Evolutionary conservation across 1,284 basidiomycete genomes (phyloP), one percentile per base, ranked within the genome.

Genomic region (Leccinum griseonigrum): DNA sequence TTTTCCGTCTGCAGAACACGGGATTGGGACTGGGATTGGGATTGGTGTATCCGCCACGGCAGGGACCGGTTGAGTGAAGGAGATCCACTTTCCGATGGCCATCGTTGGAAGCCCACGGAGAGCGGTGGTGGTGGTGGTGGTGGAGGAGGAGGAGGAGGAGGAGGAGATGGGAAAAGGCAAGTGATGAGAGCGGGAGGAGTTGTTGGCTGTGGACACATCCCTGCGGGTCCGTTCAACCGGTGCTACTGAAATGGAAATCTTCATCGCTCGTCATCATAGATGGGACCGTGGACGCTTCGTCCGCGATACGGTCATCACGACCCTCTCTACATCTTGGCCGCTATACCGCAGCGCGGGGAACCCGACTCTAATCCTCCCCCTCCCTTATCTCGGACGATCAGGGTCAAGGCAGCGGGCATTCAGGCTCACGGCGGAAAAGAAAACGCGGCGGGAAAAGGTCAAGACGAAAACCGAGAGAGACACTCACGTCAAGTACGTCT

Each of bases 1-100:
- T 80, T 92, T 92, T 63, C 83, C 83, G 75, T 91, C 89, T 62
- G 90, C 84, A 28, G 68, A 63, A 28, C 84, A 79, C 54, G 79
- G 78, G 64, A 79, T 69, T 54, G 78, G 75, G 48, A 74, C 65
- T 56, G 76, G 69, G 51, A 68, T 67, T 53, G 75, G 69, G 59
- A 75, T 69, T 9, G 72, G 65, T 28, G 66, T 66, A 66, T 76
- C 71, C 53, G 72, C 60, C 13, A 71, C 63, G 7, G 69, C 65
- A 29, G 66, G 36, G 0, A 58, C 53, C 3, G 72, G 70, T 26
- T 74, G 75, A n/a, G 67, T 52, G 60, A 78, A 78, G 51, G 75
- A 63, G 3, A 77, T 78, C 77, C 75, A 78, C 65, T 68, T 78
- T 32, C 59, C 63, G 61, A 76, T 70, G 60, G 69, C 60, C 72